phyloP scores from a whole-genome alignment of 1,284 basidiomycete genomes.

The Moesziomyces sp. region DNA sequence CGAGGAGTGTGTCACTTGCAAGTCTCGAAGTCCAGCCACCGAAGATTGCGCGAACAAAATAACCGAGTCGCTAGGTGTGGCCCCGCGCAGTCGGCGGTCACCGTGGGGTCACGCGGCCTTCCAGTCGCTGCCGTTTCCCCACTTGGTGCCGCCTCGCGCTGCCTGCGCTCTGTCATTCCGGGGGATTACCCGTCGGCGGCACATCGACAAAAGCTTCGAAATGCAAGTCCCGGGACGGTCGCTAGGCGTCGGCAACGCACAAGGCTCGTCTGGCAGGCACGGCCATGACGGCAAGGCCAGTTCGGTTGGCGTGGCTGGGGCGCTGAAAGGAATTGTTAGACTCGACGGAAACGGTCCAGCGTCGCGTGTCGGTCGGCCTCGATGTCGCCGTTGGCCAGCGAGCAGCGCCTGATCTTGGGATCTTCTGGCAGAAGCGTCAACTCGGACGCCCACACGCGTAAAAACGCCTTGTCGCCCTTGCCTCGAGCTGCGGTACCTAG shows the following conservation, averaged over 20 bases:
- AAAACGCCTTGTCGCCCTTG: too few relatives aligned
- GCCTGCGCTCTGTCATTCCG: background rate
- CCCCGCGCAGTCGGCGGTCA: background rate
- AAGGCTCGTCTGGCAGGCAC: too few relatives aligned
- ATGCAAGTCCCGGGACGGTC: background rate
- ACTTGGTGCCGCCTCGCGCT: background rate
- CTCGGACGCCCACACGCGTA: too few relatives aligned
- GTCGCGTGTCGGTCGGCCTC: too few relatives aligned
- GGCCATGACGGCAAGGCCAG: too few relatives aligned
- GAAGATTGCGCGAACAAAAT: background rate
- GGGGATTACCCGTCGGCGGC: background rate
- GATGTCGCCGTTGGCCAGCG: too few relatives aligned
- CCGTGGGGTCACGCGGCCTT: slow-evolving; percentile 16
- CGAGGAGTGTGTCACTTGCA: background rate
- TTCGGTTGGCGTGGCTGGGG: background rate
- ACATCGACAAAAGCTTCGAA: background rate
- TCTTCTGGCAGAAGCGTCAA: too few relatives aligned
- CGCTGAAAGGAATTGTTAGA: background rate
- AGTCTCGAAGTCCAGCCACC: background rate
- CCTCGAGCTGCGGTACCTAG: too few relatives aligned
- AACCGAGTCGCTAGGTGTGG: background rate
- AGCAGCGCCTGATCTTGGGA: too few relatives aligned
- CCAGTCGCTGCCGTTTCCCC: background rate
- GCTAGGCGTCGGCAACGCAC: background rate
- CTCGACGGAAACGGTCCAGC: background rate